Percentiles rank a stretch among this genome's conserved stretches.
Conservation (phyloP, 2,329 filamentous ascomycete genomes). For the Aspergillus luchuensis region DNA sequence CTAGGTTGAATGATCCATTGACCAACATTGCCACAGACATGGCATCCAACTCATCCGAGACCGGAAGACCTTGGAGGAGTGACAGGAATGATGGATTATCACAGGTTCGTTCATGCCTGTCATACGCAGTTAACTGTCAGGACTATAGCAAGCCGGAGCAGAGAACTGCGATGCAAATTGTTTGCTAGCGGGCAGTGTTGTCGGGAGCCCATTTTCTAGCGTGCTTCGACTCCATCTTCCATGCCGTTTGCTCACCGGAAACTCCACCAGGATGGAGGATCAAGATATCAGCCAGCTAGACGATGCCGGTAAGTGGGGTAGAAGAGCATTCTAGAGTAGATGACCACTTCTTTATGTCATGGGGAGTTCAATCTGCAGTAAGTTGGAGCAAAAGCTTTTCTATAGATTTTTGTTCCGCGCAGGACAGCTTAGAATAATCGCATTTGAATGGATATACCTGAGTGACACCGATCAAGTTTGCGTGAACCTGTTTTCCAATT, state of each 20-base stretch:
- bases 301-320: slow-evolving; percentile 11
- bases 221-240: slow-evolving; percentile 22
- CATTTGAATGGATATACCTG: not conserved
- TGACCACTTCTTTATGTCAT: slow-evolving; percentile 1
- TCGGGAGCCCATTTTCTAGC: slow-evolving; percentile 24
- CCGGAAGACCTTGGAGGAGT: slow-evolving; percentile 14
- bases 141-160: not conserved
- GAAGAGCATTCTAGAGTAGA: not conserved
- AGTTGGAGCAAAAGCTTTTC: not conserved
- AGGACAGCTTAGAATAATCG: not conserved
- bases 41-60: slow-evolving; percentile 2
- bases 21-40: slow-evolving; percentile 1
- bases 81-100: slow-evolving; percentile 3
- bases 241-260: slow-evolving; percentile 18
- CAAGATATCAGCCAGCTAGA: slow-evolving; percentile 4
- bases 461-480: not conserved
- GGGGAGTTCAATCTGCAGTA: not conserved
- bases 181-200: slow-evolving; percentile 7
- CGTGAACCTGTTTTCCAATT: not conserved
- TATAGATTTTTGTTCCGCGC: not conserved
- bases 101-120: not conserved
- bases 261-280: slow-evolving; percentile 9
- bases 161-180: not conserved
- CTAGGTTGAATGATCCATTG: not conserved
- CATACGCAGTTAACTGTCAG: not conserved